Conservation (phyloP, 441 rosid species). For the Biscutella auriculata region DNA sequence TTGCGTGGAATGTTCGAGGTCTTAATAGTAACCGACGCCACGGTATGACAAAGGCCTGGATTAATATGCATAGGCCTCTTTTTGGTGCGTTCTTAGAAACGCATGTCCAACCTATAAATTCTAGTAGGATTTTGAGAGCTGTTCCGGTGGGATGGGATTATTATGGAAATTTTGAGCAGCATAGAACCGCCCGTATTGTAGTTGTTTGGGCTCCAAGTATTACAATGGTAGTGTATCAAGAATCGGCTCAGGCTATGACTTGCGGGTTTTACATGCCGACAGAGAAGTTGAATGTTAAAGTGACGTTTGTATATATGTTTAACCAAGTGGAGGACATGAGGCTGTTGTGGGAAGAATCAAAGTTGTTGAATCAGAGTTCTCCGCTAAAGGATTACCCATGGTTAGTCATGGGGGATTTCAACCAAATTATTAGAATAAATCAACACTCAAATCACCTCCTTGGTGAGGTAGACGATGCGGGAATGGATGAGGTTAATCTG, state of each 20-base stretch:
- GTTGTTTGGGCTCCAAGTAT: not conserved
- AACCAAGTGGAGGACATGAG: too few relatives aligned
- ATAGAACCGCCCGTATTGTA: not conserved
- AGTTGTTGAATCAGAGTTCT: too few relatives aligned
- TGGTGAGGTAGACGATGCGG: too few relatives aligned
- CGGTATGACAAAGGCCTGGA: not conserved
- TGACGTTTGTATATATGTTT: too few relatives aligned
- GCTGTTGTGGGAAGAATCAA: too few relatives aligned
- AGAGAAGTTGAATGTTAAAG: too few relatives aligned
- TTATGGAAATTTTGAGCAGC: not conserved
- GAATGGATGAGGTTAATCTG: too few relatives aligned
- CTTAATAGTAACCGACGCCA: not conserved
- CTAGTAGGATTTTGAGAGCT: not conserved
- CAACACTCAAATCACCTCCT: too few relatives aligned
- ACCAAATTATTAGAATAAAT: too few relatives aligned
- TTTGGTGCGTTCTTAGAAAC: not conserved
- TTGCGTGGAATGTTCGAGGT: not conserved
- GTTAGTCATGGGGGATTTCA: too few relatives aligned
- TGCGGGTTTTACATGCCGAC: too few relatives aligned
- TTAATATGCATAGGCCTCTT: not conserved
- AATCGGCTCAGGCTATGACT: not conserved
- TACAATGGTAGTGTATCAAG: not conserved
- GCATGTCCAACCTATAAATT: not conserved
- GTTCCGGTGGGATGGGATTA: not conserved
- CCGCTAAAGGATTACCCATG: too few relatives aligned